These are phyloP conservation scores for Imleria badia DNA, from an alignment of 768 basidiomycete genomes.

Conservation along the genomic window DNA sequence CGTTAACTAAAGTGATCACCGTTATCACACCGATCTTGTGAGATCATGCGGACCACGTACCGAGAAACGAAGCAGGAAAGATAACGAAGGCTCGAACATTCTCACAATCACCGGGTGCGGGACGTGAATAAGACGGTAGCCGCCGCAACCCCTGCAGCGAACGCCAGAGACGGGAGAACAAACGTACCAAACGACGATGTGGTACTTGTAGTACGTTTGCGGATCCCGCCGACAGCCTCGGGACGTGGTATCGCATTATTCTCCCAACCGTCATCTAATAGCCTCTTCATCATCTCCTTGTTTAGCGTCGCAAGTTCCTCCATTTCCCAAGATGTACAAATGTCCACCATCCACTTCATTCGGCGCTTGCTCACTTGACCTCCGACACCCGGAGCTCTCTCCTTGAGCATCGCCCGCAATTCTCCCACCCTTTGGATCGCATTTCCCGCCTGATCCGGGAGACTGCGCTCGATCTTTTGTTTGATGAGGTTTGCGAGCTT, in stretches of 20 bases:
- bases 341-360: conserved; percentile 90
- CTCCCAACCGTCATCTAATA: conserved; percentile 90
- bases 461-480: conserved; percentile 58
- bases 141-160: conserved; percentile 44
- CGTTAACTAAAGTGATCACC: not conserved
- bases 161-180: conserved; percentile 37
- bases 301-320: conserved; percentile 75
- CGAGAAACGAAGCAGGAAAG: not conserved
- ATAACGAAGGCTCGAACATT: not conserved
- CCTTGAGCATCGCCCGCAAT: conserved; percentile 69
- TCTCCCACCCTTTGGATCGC: conserved; percentile 80
- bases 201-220: conserved; percentile 5
- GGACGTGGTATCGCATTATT: conserved; percentile 48
- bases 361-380: conserved; percentile 72
- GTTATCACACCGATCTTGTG: not conserved
- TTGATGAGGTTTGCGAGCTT: conserved; percentile 85
- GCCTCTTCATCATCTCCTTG: conserved; percentile 55
- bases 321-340: conserved; percentile 85
- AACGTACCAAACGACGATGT: conserved; percentile 10
- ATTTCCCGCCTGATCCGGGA: conserved; percentile 71
- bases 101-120: conserved; percentile 31
- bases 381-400: conserved; percentile 80
- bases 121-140: conserved; percentile 32
- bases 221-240: conserved; percentile 39
- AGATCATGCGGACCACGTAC: conserved; percentile 6